Evolutionary conservation across 768 basidiomycete species (phyloP).

Genomic region (Gloeostereum incarnatum): DNA sequence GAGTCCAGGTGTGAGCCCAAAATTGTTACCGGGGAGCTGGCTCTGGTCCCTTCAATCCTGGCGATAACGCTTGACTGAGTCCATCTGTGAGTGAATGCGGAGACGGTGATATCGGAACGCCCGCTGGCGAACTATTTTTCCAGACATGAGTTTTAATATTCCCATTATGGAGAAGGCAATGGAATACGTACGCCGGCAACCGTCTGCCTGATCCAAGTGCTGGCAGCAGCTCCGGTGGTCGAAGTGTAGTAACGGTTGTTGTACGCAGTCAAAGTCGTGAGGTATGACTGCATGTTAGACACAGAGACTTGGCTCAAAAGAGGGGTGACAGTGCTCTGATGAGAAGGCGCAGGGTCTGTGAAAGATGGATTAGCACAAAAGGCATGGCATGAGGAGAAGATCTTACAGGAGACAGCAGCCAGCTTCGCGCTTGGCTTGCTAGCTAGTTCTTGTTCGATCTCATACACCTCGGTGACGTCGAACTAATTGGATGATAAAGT

Average conservation of each 20-base stretch:
- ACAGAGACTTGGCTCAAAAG: slow-evolving; percentile 19
- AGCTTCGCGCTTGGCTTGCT: slow-evolving; percentile 10
- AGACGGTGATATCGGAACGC: slow-evolving; percentile 7
- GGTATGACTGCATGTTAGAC: slow-evolving; percentile 23
- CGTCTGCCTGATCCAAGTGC: slow-evolving; percentile 26
- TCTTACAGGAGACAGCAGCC: slow-evolving; percentile 19
- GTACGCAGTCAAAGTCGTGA: slow-evolving; percentile 26
- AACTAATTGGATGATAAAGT: slow-evolving; percentile 16
- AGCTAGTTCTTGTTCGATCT: slow-evolving; percentile 18
- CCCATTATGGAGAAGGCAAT: background rate
- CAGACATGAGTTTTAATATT: background rate
- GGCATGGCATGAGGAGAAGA: background rate
- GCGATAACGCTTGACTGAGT: slow-evolving; percentile 10
- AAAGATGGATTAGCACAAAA: background rate
- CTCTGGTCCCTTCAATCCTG: slow-evolving; percentile 7
- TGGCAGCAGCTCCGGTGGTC: slow-evolving; percentile 25
- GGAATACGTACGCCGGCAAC: slow-evolving; percentile 17
- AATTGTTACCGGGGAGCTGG: slow-evolving; percentile 9
- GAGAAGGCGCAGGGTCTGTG: slow-evolving; percentile 21
- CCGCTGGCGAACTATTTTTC: slow-evolving; percentile 14
- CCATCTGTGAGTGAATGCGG: slow-evolving; percentile 9
- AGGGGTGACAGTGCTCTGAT: slow-evolving; percentile 17
- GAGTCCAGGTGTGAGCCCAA: slow-evolving; percentile 15
- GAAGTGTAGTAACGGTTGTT: slow-evolving; percentile 35
- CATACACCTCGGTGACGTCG: slow-evolving; percentile 30